Conservation (phyloP, 2,329 filamentous ascomycete species). For the Hymenotorrendiella dingleyae region DNA sequence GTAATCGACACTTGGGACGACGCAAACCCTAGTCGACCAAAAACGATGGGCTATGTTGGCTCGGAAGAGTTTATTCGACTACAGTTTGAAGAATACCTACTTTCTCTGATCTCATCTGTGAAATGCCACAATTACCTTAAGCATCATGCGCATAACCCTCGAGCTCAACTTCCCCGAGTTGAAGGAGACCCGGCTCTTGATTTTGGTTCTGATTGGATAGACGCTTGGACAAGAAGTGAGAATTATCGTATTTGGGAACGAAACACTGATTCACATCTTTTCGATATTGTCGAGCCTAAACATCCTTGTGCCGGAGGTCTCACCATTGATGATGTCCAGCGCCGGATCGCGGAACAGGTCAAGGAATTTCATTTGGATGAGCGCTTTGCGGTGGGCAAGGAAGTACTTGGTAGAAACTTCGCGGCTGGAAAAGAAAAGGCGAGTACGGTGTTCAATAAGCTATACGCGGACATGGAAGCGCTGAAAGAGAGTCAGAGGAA, state of each 20-base stretch:
- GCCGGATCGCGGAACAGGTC: conserved; percentile 83
- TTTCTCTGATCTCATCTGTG: conserved; percentile 79
- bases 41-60: conserved; percentile 87
- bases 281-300: conserved; percentile 87
- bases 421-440: conserved; percentile 84
- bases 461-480: conserved; percentile 86
- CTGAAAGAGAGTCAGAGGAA: conserved; percentile 69
- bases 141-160: conserved; percentile 49
- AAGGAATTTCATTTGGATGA: conserved; percentile 93
- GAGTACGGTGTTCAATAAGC: conserved; percentile 75
- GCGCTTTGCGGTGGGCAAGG: conserved; percentile 73
- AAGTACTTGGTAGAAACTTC: conserved; percentile 84
- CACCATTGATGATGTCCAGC: conserved; percentile 89
- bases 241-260: conserved; percentile 87
- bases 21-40: conserved; percentile 79
- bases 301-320: conserved; percentile 92
- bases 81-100: conserved; percentile 94
- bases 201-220: conserved; percentile 78
- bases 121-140: conserved; percentile 76
- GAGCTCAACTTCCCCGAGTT: conserved; percentile 55
- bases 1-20: conserved; percentile 98
- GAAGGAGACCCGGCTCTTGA: conserved; percentile 82
- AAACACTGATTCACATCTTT: conserved; percentile 78
- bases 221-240: conserved; percentile 81
- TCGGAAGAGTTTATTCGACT: conserved; percentile 96